Base-by-base conservation (phyloP, 2,329 filamentous ascomycete species). In the Neopestalotiopsis rosae region DNA sequence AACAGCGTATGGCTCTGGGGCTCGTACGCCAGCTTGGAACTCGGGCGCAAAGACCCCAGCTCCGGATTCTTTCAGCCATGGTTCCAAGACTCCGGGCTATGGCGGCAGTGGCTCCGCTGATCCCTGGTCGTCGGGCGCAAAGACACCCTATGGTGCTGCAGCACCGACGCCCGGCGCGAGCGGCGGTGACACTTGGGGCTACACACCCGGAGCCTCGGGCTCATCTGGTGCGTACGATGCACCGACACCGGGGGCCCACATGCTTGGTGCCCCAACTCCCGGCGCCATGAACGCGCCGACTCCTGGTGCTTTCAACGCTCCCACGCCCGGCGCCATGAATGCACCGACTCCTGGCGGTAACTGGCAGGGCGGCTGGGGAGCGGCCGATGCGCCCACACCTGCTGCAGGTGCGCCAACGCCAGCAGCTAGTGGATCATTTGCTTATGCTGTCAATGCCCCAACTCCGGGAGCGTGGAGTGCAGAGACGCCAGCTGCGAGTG, bases 21-120 rank as follows among this genome's bases (percentile, higher is more conserved):
- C 87, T 62, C 89, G 92, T 66, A 94, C 92, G 1, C 92, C 92
- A 7, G 92, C 91, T 5, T 95, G 92, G 92, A 91, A 91, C 69
- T 92, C 94, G 1, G 92, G 92, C 66, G 89, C 91, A 67, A 91
- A 92, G 78, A 95, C 92, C 1, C 84, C 93, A 67, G 89, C 89
- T 24, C 84, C 86, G 14, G 88, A 91, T 75, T 85, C 86, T 24
- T 93, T 92, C 75, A 88, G 86, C 67, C 86, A 87, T 68, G 91
- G 91, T 7, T 91, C 89, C n/a, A 91, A 90, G 75, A 92, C 89
- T 13, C 91, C 88, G 59, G 92, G 86, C 66, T 94, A 90, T 73
- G 81, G 81, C 59, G 75, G 79, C 64, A 71, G 77, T 28, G 80
- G 82, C 52, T 81, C 61, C 2, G 63, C 83, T 66, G 91, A 92